Conservation (phyloP, 495 filamentous ascomycete species). For the Penicillium subrubescens region DNA sequence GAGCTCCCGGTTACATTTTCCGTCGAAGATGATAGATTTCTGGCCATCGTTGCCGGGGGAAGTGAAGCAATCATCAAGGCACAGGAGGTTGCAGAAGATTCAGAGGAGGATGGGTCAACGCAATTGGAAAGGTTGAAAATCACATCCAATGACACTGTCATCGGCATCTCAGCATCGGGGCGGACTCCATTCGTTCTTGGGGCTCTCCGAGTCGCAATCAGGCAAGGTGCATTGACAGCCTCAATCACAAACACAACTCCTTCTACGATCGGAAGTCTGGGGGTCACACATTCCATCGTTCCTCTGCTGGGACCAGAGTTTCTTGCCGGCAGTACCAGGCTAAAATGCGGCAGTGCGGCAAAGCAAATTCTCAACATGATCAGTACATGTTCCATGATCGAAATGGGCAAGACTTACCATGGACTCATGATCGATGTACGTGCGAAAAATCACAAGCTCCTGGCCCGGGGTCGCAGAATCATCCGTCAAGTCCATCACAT, state of each 20-base stretch:
- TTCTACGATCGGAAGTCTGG: slow-evolving; percentile 27
- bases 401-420: slow-evolving; percentile 41
- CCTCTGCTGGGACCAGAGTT: slow-evolving; percentile 38
- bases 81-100: slow-evolving; percentile 44
- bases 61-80: slow-evolving; percentile 39
- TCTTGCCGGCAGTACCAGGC: slow-evolving; percentile 41
- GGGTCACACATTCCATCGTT: slow-evolving; percentile 31
- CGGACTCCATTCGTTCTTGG: slow-evolving; percentile 43
- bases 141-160: slow-evolving; percentile 35
- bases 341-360: slow-evolving; percentile 42
- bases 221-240: slow-evolving; percentile 32
- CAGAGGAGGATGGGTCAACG: slow-evolving; percentile 19
- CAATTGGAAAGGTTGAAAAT: slow-evolving; percentile 29
- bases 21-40: slow-evolving; percentile 32
- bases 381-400: slow-evolving; percentile 43
- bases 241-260: slow-evolving; percentile 36
- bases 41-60: slow-evolving; percentile 40
- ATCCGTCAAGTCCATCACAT: not conserved
- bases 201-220: slow-evolving; percentile 31
- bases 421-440: slow-evolving; percentile 30
- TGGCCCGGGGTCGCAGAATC: not conserved
- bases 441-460: not conserved
- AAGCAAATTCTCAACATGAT: slow-evolving; percentile 44
- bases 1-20: slow-evolving; percentile 42
- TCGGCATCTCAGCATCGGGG: slow-evolving; percentile 43